Base-by-base conservation (phyloP, 257 asterid genomes). In the Plectranthus barbatus region DNA sequence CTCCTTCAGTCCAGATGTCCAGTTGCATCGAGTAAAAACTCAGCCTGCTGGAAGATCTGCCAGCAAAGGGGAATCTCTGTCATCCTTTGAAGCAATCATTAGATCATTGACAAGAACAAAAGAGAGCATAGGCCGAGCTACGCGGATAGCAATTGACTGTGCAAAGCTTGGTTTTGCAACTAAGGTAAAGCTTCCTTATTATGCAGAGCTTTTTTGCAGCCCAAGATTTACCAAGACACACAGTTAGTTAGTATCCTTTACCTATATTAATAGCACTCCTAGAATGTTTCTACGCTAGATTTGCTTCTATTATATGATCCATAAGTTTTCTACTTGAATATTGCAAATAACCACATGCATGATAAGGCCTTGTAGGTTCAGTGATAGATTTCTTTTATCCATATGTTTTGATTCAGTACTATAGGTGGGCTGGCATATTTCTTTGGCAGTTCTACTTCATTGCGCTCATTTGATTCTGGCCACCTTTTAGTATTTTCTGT, bases 121-220 rank as follows among this genome's bases (percentile, higher is more conserved):
- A 74, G 98, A 91, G 74, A 86, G 80, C 81, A 91, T 91, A 21
- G 84, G 81, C 49, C 81, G 94, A 49, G 96, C 97, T 10, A 91
- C 97, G 10, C 85, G 86, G 62, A 54, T 80, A 64, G 96, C 98
- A 49, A 85, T 91, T 52, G 96, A 91, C 71, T 88, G 95, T 78
- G 94, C 95, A 37, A 88, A 88, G 66, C 67, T 60, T 60, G 96
- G 98, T 44, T 80, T 84, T 74, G 96, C 96, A 63, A 71, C 89
- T 64, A 84, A 86, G 96, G 98, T 91, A 84, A 55, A 42, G 31
- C 53, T 55, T 31, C 49, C 45, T 67, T 12, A 56, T 44, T 19
- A 3, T 55, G 58, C 18, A 47, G 37, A 37, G 47, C 29, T 4
- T 53, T n/a, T 51, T 10, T 62, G 42, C 62, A 50, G 79, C 45